Percentiles rank a stretch among this genome's conserved stretches.
Evolutionary conservation across 306 rosid genomes (phyloP).

Genomic region (Lathyrus tuberosus): DNA sequence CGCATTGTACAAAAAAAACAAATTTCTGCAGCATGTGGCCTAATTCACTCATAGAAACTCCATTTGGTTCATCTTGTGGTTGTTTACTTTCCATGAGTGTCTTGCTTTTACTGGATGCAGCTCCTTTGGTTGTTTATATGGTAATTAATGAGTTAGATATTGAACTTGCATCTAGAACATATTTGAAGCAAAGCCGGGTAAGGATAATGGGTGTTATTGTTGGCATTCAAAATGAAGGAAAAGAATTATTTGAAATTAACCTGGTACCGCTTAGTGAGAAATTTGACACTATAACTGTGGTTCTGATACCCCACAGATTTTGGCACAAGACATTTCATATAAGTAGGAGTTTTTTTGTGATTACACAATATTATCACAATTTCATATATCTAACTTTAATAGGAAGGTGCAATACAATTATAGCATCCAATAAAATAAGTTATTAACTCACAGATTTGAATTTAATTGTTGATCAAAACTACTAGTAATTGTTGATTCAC

Average conservation of each 20-base stretch:
- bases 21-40: constrained; percentile 70
- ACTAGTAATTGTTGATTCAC: no score
- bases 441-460: no score
- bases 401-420: no score
- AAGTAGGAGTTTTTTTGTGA: constrained; percentile 67
- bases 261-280: constrained; percentile 91
- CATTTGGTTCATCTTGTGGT: constrained; percentile 94
- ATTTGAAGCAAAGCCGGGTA: constrained; percentile 87
- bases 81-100: constrained; percentile 95
- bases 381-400: no score
- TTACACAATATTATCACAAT: no score
- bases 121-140: constrained; percentile 74
- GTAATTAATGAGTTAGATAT: constrained; percentile 78
- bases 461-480: no score
- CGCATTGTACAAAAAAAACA: constrained; percentile 30
- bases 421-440: no score
- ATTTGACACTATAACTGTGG: constrained; percentile 82
- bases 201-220: constrained; percentile 94
- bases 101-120: constrained; percentile 73
- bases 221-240: constrained; percentile 75
- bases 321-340: constrained; percentile 77
- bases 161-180: constrained; percentile 87
- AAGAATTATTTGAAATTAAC: constrained; percentile 73
- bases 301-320: constrained; percentile 65
- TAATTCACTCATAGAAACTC: constrained; percentile 79